These are phyloP conservation scores for Beauveria sp. DNA, from an alignment of 2,329 filamentous ascomycete genomes.

Conservation along the genomic window DNA sequence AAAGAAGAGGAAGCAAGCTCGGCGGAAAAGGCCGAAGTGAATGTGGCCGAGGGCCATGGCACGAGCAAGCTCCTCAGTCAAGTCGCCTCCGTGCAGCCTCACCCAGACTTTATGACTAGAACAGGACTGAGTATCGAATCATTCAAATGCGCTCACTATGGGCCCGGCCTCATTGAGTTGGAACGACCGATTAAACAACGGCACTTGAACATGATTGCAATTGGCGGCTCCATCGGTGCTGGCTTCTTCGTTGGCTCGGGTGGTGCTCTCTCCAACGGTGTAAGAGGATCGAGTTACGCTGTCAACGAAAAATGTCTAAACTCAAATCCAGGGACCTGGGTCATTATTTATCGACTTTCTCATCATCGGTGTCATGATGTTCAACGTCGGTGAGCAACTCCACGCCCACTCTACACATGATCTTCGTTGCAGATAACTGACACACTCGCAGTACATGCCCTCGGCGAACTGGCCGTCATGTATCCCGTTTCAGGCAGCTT, in stretches of 20 bases:
- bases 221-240: constrained; percentile 48
- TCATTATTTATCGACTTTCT: constrained; percentile 41
- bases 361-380: constrained; percentile 53
- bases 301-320: neutral
- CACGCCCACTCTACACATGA: neutral
- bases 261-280: constrained; percentile 38
- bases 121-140: constrained; percentile 31
- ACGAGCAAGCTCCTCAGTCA: constrained; percentile 1
- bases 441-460: constrained; percentile 40
- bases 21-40: neutral
- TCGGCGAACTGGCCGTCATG: constrained; percentile 49
- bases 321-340: constrained; percentile 27
- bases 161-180: constrained; percentile 26
- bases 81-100: constrained; percentile 5
- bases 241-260: constrained; percentile 56
- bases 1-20: constrained; percentile 8
- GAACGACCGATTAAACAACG: constrained; percentile 42
- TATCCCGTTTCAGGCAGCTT: constrained; percentile 52
- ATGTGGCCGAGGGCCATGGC: neutral
- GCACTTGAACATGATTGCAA: constrained; percentile 53
- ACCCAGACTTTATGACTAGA: constrained; percentile 25
- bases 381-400: constrained; percentile 37
- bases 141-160: constrained; percentile 30
- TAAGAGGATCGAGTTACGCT: constrained; percentile 16
- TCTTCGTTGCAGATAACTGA: neutral